Evolutionary conservation across 2,329 filamentous ascomycete genomes (phyloP).

Genomic region (Tolypocladium endophyticum): DNA sequence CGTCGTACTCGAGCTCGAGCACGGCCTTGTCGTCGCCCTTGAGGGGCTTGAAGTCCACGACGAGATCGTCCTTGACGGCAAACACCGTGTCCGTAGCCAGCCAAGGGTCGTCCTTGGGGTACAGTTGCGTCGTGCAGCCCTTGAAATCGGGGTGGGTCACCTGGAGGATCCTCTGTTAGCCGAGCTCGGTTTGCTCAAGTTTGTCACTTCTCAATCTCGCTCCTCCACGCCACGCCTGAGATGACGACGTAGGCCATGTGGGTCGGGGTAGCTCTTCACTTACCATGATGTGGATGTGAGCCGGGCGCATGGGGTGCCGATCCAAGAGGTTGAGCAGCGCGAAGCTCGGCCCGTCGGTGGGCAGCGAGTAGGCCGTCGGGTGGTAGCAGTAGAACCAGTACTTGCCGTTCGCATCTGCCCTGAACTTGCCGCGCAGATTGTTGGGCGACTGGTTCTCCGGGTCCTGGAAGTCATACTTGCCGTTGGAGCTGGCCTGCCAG

Average conservation of each 20-base stretch:
- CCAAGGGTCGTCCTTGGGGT: constrained; percentile 58
- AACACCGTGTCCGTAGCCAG: constrained; percentile 39
- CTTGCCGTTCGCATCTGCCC: constrained; percentile 56
- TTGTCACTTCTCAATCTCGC: not conserved
- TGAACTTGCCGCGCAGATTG: constrained; percentile 70
- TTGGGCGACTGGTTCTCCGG: constrained; percentile 59
- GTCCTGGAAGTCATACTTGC: constrained; percentile 69
- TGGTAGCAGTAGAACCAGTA: constrained; percentile 67
- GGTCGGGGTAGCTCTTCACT: constrained; percentile 4
- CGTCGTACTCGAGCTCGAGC: constrained; percentile 30
- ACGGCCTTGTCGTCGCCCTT: constrained; percentile 24
- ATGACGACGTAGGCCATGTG: not conserved
- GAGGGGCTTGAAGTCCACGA: constrained; percentile 38
- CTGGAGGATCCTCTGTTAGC: constrained; percentile 9
- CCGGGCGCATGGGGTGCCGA: constrained; percentile 36
- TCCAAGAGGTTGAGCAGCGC: constrained; percentile 34
- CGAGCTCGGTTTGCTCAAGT: not conserved
- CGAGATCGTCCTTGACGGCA: constrained; percentile 41
- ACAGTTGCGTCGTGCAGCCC: constrained; percentile 66
- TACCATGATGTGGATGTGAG: constrained; percentile 42
- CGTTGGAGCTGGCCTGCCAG: constrained; percentile 68
- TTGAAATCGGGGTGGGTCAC: constrained; percentile 55
- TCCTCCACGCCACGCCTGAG: not conserved
- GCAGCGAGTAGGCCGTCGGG: constrained; percentile 63
- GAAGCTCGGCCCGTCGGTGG: constrained; percentile 45